Percentiles rank a stretch among this genome's conserved stretches.
Conservation (phyloP, 2,329 filamentous ascomycete species). For the Aspergillus sp. region DNA sequence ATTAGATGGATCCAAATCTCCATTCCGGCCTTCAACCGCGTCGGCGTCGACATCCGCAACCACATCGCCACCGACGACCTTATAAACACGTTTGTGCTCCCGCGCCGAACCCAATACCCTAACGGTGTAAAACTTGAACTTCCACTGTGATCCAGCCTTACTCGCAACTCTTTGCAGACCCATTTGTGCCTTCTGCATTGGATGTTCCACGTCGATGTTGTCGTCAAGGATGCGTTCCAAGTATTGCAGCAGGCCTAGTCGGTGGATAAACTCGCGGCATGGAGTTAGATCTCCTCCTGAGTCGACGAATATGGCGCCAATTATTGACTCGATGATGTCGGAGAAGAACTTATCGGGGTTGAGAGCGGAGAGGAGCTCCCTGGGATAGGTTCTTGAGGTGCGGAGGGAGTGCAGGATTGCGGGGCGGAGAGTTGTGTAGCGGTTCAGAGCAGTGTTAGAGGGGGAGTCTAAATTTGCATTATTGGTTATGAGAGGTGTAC, state of each 20-base stretch:
- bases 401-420: constrained; percentile 41
- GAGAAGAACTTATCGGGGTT: constrained; percentile 75
- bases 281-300: constrained; percentile 58
- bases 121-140: not conserved
- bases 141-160: not conserved
- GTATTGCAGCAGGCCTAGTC: constrained; percentile 64
- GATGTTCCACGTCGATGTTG: constrained; percentile 58
- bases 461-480: not conserved
- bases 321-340: constrained; percentile 75
- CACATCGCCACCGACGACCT: not conserved
- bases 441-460: constrained; percentile 34
- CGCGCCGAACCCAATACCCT: not conserved
- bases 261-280: constrained; percentile 62
- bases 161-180: constrained; percentile 14
- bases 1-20: not conserved
- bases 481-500: constrained; percentile 13
- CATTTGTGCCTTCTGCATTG: constrained; percentile 68
- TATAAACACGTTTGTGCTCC: not conserved
- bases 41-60: not conserved
- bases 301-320: constrained; percentile 85
- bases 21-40: not conserved
- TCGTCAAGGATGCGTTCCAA: constrained; percentile 60
- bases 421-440: constrained; percentile 48
- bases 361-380: constrained; percentile 68
- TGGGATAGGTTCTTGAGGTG: constrained; percentile 65